Percentiles rank a stretch among this genome's conserved stretches.
Conservation (phyloP, 139 green algal species). For the Zygnema circumcarinatum region DNA sequence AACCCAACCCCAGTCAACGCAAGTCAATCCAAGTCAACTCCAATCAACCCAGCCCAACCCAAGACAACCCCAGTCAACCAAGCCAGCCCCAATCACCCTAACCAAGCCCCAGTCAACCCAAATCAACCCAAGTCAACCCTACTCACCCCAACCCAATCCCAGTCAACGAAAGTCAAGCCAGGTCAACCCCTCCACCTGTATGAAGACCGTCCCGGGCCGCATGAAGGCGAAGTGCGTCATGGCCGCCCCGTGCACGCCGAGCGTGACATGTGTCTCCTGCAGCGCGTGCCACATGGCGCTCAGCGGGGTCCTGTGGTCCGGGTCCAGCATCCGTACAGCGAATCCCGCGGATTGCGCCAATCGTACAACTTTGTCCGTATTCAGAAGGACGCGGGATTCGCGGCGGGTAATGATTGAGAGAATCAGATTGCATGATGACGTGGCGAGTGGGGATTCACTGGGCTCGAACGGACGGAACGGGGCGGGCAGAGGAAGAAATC, state of each 20-base stretch:
- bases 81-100: not conserved
- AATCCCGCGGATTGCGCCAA: not conserved
- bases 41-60: too few species aligned
- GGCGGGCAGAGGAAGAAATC: not conserved
- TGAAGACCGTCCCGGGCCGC: slow-evolving; percentile 13
- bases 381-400: not conserved
- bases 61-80: not conserved
- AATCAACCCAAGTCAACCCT: not conserved
- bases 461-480: not conserved
- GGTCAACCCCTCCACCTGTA: not conserved
- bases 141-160: not conserved
- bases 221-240: slow-evolving; percentile 26
- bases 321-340: not conserved
- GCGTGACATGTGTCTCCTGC: slow-evolving; percentile 2
- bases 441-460: not conserved
- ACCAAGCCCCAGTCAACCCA: not conserved
- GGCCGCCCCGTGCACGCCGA: slow-evolving; percentile 32
- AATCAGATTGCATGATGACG: not conserved
- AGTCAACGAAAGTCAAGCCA: not conserved
- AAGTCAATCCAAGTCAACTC: too few species aligned
- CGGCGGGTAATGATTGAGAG: not conserved
- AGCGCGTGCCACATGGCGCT: not conserved
- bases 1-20: too few species aligned
- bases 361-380: not conserved
- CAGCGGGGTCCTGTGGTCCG: not conserved